Evolutionary conservation across 768 basidiomycete genomes (phyloP).

Genomic region (Pulveroboletus frians): DNA sequence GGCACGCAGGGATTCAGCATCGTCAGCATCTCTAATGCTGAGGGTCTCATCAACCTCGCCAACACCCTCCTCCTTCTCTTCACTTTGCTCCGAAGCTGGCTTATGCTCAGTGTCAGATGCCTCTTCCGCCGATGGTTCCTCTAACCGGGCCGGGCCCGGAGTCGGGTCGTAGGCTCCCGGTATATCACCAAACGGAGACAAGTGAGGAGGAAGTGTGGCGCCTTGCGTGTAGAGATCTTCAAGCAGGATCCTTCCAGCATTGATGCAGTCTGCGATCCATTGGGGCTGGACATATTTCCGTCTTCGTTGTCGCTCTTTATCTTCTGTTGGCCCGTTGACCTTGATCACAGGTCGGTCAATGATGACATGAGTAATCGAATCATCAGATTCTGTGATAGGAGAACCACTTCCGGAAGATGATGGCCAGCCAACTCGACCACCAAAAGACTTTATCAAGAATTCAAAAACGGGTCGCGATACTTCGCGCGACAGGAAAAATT

Average conservation of each 20-base stretch:
- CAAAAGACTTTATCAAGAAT: slow-evolving; percentile 87
- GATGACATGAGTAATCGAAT: slow-evolving; percentile 89
- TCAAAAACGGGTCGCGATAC: slow-evolving; percentile 89
- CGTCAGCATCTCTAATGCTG: slow-evolving; percentile 36
- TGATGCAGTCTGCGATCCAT: slow-evolving; percentile 96
- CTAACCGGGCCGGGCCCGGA: slow-evolving; percentile 25
- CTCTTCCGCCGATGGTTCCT: slow-evolving; percentile 26
- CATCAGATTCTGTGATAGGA: slow-evolving; percentile 70
- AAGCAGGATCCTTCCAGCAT: slow-evolving; percentile 75
- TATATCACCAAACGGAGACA: slow-evolving; percentile 89
- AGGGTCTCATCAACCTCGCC: slow-evolving; percentile 27
- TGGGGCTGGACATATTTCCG: slow-evolving; percentile 94
- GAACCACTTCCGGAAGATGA: slow-evolving; percentile 76
- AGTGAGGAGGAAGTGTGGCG: slow-evolving; percentile 82
- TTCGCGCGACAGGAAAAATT: slow-evolving; percentile 92
- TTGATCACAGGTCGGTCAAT: slow-evolving; percentile 77
- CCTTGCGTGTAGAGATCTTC: slow-evolving; percentile 87
- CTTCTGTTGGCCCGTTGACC: slow-evolving; percentile 47
- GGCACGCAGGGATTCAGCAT: slow-evolving; percentile 67
- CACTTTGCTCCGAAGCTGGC: slow-evolving; percentile 16
- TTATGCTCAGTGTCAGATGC: slow-evolving; percentile 28
- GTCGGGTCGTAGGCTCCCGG: slow-evolving; percentile 73
- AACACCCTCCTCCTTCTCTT: slow-evolving; percentile 25
- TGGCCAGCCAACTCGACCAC: slow-evolving; percentile 90
- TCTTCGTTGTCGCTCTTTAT: slow-evolving; percentile 56